Base-by-base conservation (phyloP, 163 green algal species). In the Chlorella variabilis region DNA sequence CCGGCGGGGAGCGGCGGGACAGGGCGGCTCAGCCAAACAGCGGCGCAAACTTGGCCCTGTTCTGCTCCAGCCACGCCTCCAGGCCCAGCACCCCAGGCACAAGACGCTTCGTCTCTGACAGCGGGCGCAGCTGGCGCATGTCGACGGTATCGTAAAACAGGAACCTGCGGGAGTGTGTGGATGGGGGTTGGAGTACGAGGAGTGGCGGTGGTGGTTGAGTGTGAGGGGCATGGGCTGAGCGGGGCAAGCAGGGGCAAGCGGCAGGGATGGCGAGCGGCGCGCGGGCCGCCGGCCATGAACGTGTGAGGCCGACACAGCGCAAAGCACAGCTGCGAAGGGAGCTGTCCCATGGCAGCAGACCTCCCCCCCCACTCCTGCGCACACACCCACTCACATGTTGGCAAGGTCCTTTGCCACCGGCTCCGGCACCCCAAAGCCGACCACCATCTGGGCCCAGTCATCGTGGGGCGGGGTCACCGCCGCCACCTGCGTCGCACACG, bases 361-460 rank as follows among this genome's bases (percentile, higher is more conserved):
- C n/a, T n/a, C n/a, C n/a, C n/a, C n/a, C n/a, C n/a, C n/a, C n/a
- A n/a, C n/a, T n/a, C n/a, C n/a, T n/a, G n/a, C n/a, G n/a, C n/a
- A n/a, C n/a, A n/a, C n/a, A n/a, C n/a, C n/a, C n/a, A n/a, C 80
- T 78, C 68, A 86, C 81, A 86, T 86, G 48, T 83, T 91, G 45
- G 85, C 85, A 31, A 92, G 82, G 45, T 84, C 61, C 56, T 88
- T 87, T 23, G 82, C 76, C n/a, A 87, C 42, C 11, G 88, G 21
- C 77, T 88, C 77, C 21, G 71, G 81, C 33, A 82, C 48, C 0
- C 81, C 81, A 78, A 63, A 83, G 33, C 71, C 67, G 34, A 65
- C 42, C 25, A 83, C 42, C 25, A 65, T 31, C 49, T 68, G 3
- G 9, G 56, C n/a, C 81, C 81, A 86, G 13, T 68, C 71, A 36